Evolutionary conservation across 2,329 filamentous ascomycete species (phyloP), one percentile per base, ranked within the genome.

Genomic region (Diaporthe ampelina): DNA sequence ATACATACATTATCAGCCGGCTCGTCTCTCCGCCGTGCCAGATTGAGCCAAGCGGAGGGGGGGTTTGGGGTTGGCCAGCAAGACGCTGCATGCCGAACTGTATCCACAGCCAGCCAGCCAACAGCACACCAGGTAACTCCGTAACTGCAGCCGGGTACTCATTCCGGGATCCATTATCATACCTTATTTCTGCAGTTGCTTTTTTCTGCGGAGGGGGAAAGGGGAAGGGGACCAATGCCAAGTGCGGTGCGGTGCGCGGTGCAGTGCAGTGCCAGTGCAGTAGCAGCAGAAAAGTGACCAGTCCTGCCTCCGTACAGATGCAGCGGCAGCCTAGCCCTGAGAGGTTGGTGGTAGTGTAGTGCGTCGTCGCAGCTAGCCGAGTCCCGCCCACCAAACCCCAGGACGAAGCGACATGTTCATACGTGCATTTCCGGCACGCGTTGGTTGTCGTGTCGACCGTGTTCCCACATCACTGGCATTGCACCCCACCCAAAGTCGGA

Each of bases 121-220:
- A 15, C 26, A 7, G 5, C 61, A 43, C 61, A 43, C 61, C 4
- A 29, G 26, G 61, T 29, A 29, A 29, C 29, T 29, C 29, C 29
- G 29, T 29, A 29, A 29, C 29, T 52, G 63, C 45, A 67, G 32
- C 24, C 63, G 63, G 63, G 24, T 67, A n/a, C 63, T 37, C 52
- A 67, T 67, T 67, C 63, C 63, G 63, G 63, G 52, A 37, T 52
- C 63, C 63, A 67, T 67, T n/a, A 40, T 52, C 45, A 52, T 67
- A 67, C 63, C 63, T 67, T 67, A 50, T 50, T 57, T 37, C 61
- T 45, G 58, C 58, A 45, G 58, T 21, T 21, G n/a, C 52, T 32
- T 29, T 29, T 13, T 11, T 11, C 35, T 37, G 37, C 11, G 37
- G 37, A 40, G 37, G 37, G 37, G 37, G 11, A 13, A 40, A 40